Evolutionary conservation across 2,329 filamentous ascomycete genomes (phyloP), one percentile per base, ranked within the genome.

Genomic region (Knufia fluminis): DNA sequence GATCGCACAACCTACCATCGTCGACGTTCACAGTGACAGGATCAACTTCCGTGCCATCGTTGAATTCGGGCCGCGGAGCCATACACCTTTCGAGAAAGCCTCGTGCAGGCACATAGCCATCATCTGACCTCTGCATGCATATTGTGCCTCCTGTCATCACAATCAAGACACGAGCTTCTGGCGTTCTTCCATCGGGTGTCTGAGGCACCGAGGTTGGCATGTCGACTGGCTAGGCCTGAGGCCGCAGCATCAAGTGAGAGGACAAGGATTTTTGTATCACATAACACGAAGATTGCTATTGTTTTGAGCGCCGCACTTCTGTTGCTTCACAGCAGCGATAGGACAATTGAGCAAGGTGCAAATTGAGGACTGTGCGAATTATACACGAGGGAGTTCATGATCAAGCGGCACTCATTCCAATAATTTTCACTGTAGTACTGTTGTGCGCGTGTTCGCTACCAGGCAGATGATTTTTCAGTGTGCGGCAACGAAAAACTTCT

Each of bases 81-180:
- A 96, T 83, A 60, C 87, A 88, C 57, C 80, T 80, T 60, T 92
- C 79, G 39, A 94, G 73, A 64, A 96, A 95, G 2, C 85, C 84
- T 59, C 79, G 73, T 49, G 86, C 85, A 4, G 90, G 90, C 31
- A 92, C 76, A 48, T 94, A 79, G 1, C 90, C 90, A 57, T 88
- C 79, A 7, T 78, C 76, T 8, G 87, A 88, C 48, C 82, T 83
- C 62, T 84, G 81, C 90, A 96, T 95, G 69, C 88, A 95, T 61
- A 95, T 95, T n/a, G 68, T 70, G 48, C 65, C 70, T 63, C 86
- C 89, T 10, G 90, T 95, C 72, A 94, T 91, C 66, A 95, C 86
- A 61, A 95, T 85, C 56, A 96, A 74, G 10, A 96, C 85, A 51
- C 86, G 77, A 20, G 86, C 87, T 65, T 94, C 87, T 9, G 83